phyloP scores from a whole-genome alignment of 306 rosid species.

The Hylodesmum podocarpum region DNA sequence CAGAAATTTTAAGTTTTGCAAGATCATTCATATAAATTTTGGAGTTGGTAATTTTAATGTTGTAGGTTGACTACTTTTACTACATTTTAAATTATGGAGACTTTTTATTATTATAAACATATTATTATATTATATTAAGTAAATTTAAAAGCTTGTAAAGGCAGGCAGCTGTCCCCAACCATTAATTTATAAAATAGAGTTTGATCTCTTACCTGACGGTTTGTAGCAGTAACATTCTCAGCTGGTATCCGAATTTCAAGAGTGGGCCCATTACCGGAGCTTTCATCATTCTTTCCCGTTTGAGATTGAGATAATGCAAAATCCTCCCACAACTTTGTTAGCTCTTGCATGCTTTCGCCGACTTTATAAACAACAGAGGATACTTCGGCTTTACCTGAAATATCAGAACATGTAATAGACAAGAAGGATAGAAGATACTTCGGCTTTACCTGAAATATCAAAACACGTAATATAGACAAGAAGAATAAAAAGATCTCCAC shows the following conservation, averaged over 20 bases:
- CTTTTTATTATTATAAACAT: too few species aligned
- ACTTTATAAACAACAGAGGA: constrained; percentile 77
- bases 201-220: constrained; percentile 84
- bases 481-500: background rate
- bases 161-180: too few species aligned
- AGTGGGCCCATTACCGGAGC: constrained; percentile 67
- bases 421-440: constrained; percentile 37
- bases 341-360: constrained; percentile 96
- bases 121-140: too few species aligned
- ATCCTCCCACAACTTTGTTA: constrained; percentile 85
- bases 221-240: constrained; percentile 85
- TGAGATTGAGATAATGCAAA: constrained; percentile 64
- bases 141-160: too few species aligned
- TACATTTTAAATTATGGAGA: too few species aligned
- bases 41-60: too few species aligned
- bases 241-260: constrained; percentile 94
- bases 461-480: background rate
- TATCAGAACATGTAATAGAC: background rate
- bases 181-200: background rate
- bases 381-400: constrained; percentile 81
- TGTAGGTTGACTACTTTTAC: too few species aligned
- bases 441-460: constrained; percentile 72
- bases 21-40: too few species aligned
- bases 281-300: constrained; percentile 60
- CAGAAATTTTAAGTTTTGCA: too few species aligned